phyloP scores from a whole-genome alignment of 2,329 filamentous ascomycete species.

The Fusarium poae region DNA sequence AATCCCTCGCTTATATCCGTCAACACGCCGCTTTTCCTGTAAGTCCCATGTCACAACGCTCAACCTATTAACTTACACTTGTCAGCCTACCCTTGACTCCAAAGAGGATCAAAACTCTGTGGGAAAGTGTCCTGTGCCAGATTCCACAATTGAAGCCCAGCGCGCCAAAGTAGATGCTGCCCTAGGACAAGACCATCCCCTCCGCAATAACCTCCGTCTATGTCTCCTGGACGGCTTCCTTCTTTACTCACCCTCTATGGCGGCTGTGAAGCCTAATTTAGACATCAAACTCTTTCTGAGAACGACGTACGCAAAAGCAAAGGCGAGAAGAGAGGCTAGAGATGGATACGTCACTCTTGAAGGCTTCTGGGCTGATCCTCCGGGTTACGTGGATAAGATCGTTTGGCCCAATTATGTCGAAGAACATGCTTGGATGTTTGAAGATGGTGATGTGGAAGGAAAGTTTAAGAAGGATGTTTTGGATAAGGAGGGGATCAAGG shows the following conservation, averaged over 20 bases:
- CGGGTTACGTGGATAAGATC: slow-evolving; percentile 91
- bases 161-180: slow-evolving; percentile 63
- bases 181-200: slow-evolving; percentile 59
- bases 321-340: slow-evolving; percentile 74
- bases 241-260: slow-evolving; percentile 73
- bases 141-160: slow-evolving; percentile 60
- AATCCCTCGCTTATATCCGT: slow-evolving; percentile 78
- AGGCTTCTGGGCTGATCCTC: slow-evolving; percentile 95
- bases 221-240: slow-evolving; percentile 92
- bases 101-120: slow-evolving; percentile 73
- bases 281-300: slow-evolving; percentile 84
- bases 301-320: slow-evolving; percentile 73
- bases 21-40: slow-evolving; percentile 74
- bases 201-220: slow-evolving; percentile 59
- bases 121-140: slow-evolving; percentile 66
- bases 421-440: slow-evolving; percentile 85
- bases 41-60: slow-evolving; percentile 48
- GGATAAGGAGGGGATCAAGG: slow-evolving; percentile 60
- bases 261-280: slow-evolving; percentile 70
- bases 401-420: slow-evolving; percentile 96
- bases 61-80: neutral
- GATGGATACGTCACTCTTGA: slow-evolving; percentile 85
- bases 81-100: slow-evolving; percentile 51
- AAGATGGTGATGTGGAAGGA: slow-evolving; percentile 74
- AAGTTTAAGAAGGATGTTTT: slow-evolving; percentile 62